Conservation (phyloP, 345 rosid genomes). For the Leavenworthia alabamica region DNA sequence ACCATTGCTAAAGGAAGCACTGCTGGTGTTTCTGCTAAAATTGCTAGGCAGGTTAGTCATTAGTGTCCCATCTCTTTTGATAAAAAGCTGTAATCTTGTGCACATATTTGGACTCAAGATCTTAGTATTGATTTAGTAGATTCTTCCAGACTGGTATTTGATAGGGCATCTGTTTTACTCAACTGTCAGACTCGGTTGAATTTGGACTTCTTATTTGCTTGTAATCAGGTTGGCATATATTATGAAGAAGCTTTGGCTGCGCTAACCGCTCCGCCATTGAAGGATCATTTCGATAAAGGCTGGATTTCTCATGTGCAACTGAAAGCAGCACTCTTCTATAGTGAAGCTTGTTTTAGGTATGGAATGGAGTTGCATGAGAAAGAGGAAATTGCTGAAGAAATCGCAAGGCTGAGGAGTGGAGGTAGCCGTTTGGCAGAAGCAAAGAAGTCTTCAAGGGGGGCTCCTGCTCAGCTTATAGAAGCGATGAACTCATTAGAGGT, state of each 20-base stretch:
- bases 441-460: constrained; percentile 77
- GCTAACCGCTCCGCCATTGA: constrained; percentile 58
- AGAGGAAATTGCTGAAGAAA: constrained; percentile 94
- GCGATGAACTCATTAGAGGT: constrained; percentile 74
- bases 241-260: constrained; percentile 92
- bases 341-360: constrained; percentile 86
- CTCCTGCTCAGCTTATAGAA: constrained; percentile 77
- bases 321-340: constrained; percentile 75
- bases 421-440: constrained; percentile 61
- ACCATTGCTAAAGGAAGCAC: constrained; percentile 94
- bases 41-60: constrained; percentile 72
- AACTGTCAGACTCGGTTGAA: not conserved
- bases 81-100: not conserved
- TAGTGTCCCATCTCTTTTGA: not conserved
- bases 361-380: constrained; percentile 87
- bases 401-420: constrained; percentile 77
- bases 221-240: constrained; percentile 69
- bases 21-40: constrained; percentile 92
- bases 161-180: not conserved
- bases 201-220: not conserved
- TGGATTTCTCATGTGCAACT: constrained; percentile 93
- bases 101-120: not conserved
- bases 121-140: not conserved
- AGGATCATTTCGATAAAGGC: constrained; percentile 89
- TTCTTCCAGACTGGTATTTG: not conserved